A percentile compares a stretch with the other conserved stretches of the same genome.
Evolutionary conservation across 1,284 basidiomycete genomes (phyloP).

Genomic region (Xerocomus minutiporus): DNA sequence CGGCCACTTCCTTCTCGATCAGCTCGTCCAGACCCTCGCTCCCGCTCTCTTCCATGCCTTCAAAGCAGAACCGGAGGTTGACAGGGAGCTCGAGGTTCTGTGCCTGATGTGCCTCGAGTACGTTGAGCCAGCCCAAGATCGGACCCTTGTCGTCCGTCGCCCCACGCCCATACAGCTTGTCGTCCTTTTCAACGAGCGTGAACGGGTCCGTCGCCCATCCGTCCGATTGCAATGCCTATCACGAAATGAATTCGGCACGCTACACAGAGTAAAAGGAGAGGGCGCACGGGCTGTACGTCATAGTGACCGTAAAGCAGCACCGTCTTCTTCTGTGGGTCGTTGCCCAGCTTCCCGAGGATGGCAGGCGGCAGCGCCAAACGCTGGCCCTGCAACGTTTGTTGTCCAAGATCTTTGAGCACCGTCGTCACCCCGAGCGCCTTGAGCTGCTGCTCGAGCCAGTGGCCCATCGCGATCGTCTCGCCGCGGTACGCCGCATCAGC

Average conservation of each 20-base stretch:
- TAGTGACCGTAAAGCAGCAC: conserved; percentile 91
- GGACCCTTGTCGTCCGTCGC: conserved; percentile 94
- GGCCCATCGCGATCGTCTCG: conserved; percentile 80
- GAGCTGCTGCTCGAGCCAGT: conserved; percentile 74
- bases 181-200: conserved; percentile 64
- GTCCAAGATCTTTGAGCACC: conserved; percentile 71
- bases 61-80: conserved; percentile 92
- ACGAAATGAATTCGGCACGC: not conserved
- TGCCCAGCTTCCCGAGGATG: conserved; percentile 81
- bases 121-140: conserved; percentile 91
- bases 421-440: conserved; percentile 73
- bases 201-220: conserved; percentile 95
- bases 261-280: not conserved
- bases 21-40: conserved; percentile 92
- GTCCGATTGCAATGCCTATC: conserved; percentile 67
- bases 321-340: conserved; percentile 86
- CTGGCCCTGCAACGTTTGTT: conserved; percentile 77
- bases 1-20: conserved; percentile 73
- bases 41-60: conserved; percentile 98
- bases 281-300: conserved; percentile 75
- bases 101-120: conserved; percentile 82
- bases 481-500: conserved; percentile 63
- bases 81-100: conserved; percentile 82
- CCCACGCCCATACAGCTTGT: conserved; percentile 83
- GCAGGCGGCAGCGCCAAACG: conserved; percentile 82